phyloP scores from a whole-genome alignment of 371 early-diverging fungal species.

The Syncephalis fuscata region DNA sequence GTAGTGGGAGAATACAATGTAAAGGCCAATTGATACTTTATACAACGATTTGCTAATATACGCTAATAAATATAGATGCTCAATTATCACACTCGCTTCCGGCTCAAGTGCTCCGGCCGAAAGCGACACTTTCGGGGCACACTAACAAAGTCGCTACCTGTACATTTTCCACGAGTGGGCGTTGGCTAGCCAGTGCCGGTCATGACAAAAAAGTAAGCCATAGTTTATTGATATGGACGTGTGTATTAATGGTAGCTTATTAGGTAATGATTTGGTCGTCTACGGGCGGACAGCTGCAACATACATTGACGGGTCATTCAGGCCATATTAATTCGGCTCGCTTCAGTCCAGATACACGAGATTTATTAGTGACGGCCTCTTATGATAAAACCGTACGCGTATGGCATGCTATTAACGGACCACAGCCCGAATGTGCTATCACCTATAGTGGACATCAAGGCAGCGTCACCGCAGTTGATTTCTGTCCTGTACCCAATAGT shows the following conservation, averaged over 20 bases:
- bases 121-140: conserved; percentile 1
- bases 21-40: too few species aligned
- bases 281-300: neutral
- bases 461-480: neutral
- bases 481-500: neutral
- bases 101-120: conserved; percentile 1
- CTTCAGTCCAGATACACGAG: neutral
- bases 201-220: neutral
- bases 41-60: too few species aligned
- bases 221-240: too few species aligned
- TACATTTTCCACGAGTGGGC: neutral
- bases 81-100: too few species aligned
- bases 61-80: too few species aligned
- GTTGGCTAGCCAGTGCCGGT: neutral
- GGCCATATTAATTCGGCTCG: neutral
- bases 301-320: neutral
- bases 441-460: neutral
- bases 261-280: neutral
- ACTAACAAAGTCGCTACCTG: neutral
- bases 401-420: neutral
- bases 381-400: neutral
- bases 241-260: too few species aligned
- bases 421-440: neutral
- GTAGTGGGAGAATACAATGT: too few species aligned
- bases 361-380: neutral